Base-by-base conservation (phyloP, 805 yeast species). In the Hanseniaspora lindneri region DNA sequence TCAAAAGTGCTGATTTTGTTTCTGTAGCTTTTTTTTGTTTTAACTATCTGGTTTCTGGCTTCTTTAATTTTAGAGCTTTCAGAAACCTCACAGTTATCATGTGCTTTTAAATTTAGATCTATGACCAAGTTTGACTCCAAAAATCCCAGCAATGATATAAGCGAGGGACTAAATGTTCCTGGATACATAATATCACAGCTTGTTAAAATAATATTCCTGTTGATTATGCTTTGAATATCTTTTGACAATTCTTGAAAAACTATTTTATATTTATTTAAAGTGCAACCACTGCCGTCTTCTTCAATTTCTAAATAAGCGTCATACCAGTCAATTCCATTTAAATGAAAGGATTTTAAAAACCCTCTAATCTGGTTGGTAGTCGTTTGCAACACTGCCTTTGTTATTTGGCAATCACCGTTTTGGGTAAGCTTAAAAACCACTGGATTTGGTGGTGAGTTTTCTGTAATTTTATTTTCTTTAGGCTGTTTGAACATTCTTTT, bases 361-460 rank as follows among this genome's bases (percentile, higher is more conserved):
- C 14, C 19, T 33, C 37, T n/a, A 16, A 33, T 13, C 19, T 33
- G 37, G 19, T 33, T 33, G 6, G 13, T 14, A 7, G 37, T 33
- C 6, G 37, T 33, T 19, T 33, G 37, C 7, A 33, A 33, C 7
- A 33, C 37, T 16, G 37, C 6, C 19, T 33, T 33, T 16, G 37
- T 33, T 7, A 33, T 33, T 33, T 33, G 37, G 21, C 37, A 33
- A 33, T 33, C 37, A 33, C 37, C 37, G 19, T 33, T 33, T 33
- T 10, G 20, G 20, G 37, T 16, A 33, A 33, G 8, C 7, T 33
- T 33, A 19, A 33, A 33, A 6, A 10, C 21, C 4, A 33, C 37
- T 8, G 37, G 37, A 33, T 33, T 33, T 33, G 37, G 37, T 4
- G n/a, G 14, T 16, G 37, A 33, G 8, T 9, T 16, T 17, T 16